Percentiles rank a stretch among this genome's conserved stretches.
Conservation (phyloP, 352 stramenopile genomes). For the Phytophthora uliginosa region DNA sequence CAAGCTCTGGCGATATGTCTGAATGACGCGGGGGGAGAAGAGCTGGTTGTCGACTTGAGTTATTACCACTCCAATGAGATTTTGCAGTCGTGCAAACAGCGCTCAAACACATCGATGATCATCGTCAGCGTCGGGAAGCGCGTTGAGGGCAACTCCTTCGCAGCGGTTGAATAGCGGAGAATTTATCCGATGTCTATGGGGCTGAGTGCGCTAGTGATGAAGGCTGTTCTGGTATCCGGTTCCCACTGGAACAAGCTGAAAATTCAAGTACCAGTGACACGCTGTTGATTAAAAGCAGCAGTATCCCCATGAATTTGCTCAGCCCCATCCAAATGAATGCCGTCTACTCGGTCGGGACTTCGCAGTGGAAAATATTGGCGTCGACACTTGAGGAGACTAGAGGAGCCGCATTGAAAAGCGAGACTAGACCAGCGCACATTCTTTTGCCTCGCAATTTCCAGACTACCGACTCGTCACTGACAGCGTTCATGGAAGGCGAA, state of each 20-base stretch:
- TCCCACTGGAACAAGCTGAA: conserved; percentile 6
- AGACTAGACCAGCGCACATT: conserved; percentile 2
- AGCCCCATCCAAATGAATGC: conserved; percentile 15
- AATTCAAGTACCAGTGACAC: not conserved
- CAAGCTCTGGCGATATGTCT: conserved; percentile 23
- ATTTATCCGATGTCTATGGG: conserved; percentile 5
- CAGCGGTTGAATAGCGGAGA: not conserved
- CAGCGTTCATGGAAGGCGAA: conserved; percentile 8
- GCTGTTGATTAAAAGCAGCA: conserved; percentile 7
- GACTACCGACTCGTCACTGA: conserved; percentile 3
- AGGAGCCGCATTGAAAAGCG: not conserved
- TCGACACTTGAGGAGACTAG: conserved; percentile 18
- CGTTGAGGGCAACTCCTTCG: conserved; percentile 20
- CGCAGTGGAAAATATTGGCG: conserved; percentile 12
- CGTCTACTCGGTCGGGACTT: not conserved
- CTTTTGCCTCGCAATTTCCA: conserved; percentile 22
- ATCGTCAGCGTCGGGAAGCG: conserved; percentile 27
- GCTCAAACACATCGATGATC: conserved; percentile 19
- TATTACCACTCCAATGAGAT: not conserved
- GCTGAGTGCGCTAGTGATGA: conserved; percentile 1
- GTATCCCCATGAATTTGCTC: conserved; percentile 9
- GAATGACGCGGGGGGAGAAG: conserved; percentile 5
- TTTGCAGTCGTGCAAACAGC: conserved; percentile 17
- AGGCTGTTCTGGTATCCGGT: conserved; percentile 14
- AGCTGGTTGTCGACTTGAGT: not conserved